phyloP scores from a whole-genome alignment of 2,329 filamentous ascomycete species.

The Fusarium avenaceum region DNA sequence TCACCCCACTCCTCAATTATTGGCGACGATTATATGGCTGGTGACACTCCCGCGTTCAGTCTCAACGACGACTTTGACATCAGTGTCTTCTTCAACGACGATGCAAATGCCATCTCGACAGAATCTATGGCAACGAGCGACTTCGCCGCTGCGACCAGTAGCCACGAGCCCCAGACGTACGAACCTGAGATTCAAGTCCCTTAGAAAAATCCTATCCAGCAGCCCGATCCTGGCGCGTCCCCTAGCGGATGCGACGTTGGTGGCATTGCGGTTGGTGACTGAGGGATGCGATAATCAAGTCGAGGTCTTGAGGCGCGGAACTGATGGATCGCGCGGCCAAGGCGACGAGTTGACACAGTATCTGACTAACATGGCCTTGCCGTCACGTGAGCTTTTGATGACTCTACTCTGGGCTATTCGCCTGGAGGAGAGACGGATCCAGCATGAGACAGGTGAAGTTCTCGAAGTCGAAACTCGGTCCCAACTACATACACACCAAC shows the following conservation, averaged over 20 bases:
- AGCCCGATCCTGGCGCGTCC: constrained; percentile 81
- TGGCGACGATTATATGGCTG: constrained; percentile 77
- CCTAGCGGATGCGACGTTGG: constrained; percentile 79
- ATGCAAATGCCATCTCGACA: constrained; percentile 60
- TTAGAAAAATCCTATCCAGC: constrained; percentile 77
- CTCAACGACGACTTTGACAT: constrained; percentile 65
- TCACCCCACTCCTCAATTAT: constrained; percentile 75
- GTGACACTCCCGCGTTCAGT: constrained; percentile 68
- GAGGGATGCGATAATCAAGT: constrained; percentile 65
- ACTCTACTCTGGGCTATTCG: constrained; percentile 63
- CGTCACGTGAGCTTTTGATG: constrained; percentile 63
- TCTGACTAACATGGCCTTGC: constrained; percentile 56
- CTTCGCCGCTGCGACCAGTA: constrained; percentile 66
- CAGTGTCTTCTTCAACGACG: constrained; percentile 69
- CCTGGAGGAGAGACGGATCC: constrained; percentile 58
- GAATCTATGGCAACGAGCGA: constrained; percentile 64
- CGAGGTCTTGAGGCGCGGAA: constrained; percentile 54
- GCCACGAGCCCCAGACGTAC: constrained; percentile 66
- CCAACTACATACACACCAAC: constrained; percentile 36
- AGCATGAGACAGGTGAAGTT: constrained; percentile 38
- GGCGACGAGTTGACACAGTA: constrained; percentile 54
- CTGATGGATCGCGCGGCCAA: constrained; percentile 56
- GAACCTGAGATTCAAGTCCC: constrained; percentile 72
- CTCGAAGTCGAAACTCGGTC: constrained; percentile 46
- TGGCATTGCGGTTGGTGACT: constrained; percentile 79